Conservation (phyloP, 1,284 basidiomycete species). For the Flammula alnicola region DNA sequence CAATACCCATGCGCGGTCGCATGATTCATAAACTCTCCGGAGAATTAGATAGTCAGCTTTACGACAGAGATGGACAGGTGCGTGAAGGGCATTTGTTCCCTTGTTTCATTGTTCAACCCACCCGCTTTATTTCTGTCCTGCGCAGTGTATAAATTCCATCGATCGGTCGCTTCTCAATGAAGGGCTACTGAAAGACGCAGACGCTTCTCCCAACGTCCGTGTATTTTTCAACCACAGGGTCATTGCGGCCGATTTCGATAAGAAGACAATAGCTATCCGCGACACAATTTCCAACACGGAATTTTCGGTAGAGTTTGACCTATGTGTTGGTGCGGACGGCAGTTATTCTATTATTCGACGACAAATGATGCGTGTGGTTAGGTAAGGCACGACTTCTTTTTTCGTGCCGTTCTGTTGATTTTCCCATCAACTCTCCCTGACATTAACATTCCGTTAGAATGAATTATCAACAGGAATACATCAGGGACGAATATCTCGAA, state of each 20-base stretch:
- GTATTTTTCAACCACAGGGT: slow-evolving; percentile 86
- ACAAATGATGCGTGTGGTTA: slow-evolving; percentile 89
- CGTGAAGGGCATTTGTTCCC: slow-evolving; percentile 32
- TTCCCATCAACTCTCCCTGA: slow-evolving; percentile 35
- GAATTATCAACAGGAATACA: slow-evolving; percentile 94
- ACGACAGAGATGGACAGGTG: slow-evolving; percentile 88
- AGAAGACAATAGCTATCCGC: slow-evolving; percentile 54
- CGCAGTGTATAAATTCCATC: slow-evolving; percentile 91
- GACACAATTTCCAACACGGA: slow-evolving; percentile 51
- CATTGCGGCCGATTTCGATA: slow-evolving; percentile 74
- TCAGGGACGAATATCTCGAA: slow-evolving; percentile 95
- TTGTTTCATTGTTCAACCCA: slow-evolving; percentile 23
- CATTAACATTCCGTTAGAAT: slow-evolving; percentile 58
- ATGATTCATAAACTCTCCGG: slow-evolving; percentile 91
- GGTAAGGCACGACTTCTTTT: slow-evolving; percentile 54
- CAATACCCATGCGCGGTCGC: slow-evolving; percentile 93
- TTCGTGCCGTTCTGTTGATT: slow-evolving; percentile 21
- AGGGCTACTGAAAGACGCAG: slow-evolving; percentile 76
- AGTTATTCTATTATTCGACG: slow-evolving; percentile 84
- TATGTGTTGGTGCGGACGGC: slow-evolving; percentile 90
- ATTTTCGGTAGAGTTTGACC: slow-evolving; percentile 66
- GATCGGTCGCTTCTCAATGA: slow-evolving; percentile 89
- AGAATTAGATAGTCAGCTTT: slow-evolving; percentile 78
- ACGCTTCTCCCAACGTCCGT: slow-evolving; percentile 65
- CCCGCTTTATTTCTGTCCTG: slow-evolving; percentile 26